Conservation (phyloP, 352 stramenopile species). For the Phytophthora vignae region DNA sequence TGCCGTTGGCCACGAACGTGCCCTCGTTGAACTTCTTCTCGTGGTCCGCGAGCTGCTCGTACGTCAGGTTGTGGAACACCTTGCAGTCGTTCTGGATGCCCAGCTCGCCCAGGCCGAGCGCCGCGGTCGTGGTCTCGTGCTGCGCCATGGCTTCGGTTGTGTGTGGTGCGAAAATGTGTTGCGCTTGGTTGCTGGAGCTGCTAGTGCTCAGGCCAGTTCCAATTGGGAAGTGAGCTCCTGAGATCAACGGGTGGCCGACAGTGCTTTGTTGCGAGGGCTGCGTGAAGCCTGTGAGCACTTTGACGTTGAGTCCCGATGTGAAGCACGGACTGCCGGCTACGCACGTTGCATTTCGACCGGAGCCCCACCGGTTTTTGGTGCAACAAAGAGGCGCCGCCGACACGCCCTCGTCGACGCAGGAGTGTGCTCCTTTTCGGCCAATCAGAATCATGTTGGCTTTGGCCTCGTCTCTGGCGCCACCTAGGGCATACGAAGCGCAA, state of each 20-base stretch:
- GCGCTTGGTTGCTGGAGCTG: neutral
- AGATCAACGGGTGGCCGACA: neutral
- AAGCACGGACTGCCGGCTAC: neutral
- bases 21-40: conserved; percentile 95
- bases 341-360: conserved; percentile 2
- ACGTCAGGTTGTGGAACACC: conserved; percentile 97
- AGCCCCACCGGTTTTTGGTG: neutral
- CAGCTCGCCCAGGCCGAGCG: conserved; percentile 72
- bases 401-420: neutral
- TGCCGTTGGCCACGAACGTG: conserved; percentile 90
- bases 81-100: conserved; percentile 51
- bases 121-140: conserved; percentile 69
- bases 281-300: neutral
- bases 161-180: neutral
- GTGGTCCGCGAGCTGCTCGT: conserved; percentile 96
- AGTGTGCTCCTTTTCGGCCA: neutral
- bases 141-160: conserved; percentile 39
- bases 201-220: conserved; percentile 11
- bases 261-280: neutral
- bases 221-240: neutral
- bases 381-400: neutral
- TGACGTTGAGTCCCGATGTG: neutral
- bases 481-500: neutral
- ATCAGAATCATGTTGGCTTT: neutral
- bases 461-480: neutral